These are phyloP conservation scores for Clarireedia homoeocarpa DNA, from an alignment of 2,329 filamentous ascomycete species.

Conservation along the genomic window DNA sequence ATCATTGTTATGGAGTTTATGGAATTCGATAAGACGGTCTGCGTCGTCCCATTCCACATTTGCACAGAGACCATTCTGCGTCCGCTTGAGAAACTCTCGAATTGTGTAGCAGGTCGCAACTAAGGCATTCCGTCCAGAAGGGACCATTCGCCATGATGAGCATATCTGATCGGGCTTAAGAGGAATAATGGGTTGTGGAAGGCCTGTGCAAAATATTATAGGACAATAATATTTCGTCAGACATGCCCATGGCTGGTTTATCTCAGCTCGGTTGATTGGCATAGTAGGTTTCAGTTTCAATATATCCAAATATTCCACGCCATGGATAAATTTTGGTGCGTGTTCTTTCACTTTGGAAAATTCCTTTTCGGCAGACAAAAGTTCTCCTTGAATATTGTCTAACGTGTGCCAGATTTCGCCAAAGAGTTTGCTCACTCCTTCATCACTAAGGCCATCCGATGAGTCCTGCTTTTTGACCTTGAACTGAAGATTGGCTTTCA, in stretches of 20 bases:
- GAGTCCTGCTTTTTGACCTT: background rate
- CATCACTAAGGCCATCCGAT: no score
- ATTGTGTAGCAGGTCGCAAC: background rate
- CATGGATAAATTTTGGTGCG: background rate
- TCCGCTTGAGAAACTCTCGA: background rate
- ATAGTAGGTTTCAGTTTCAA: background rate
- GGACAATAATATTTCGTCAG: background rate
- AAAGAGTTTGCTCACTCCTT: background rate
- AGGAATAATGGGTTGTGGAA: background rate
- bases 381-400: background rate
- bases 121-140: background rate
- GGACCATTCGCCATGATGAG: background rate
- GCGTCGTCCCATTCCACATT: background rate
- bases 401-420: background rate
- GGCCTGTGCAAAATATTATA: background rate
- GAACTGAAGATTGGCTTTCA: background rate
- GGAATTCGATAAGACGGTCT: background rate
- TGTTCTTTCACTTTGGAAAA: background rate
- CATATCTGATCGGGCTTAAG: background rate
- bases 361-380: background rate
- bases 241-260: background rate
- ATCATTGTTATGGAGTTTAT: background rate
- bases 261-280: background rate
- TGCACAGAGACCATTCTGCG: background rate
- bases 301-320: background rate